Conservation (phyloP, 2,329 filamentous ascomycete species). For the Aspergillus novoparasiticus region DNA sequence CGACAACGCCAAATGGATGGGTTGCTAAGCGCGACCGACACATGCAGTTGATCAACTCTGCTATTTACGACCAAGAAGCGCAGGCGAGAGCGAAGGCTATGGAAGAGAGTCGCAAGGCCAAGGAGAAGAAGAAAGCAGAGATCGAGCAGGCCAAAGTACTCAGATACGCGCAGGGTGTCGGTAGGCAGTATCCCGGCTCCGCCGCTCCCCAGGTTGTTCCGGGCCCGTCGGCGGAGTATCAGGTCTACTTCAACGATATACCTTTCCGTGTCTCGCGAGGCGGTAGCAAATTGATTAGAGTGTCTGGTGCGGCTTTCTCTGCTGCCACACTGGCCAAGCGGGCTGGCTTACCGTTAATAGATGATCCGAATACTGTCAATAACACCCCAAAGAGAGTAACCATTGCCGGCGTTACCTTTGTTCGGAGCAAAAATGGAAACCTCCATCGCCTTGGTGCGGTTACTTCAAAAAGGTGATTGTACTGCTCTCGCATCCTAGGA, state of each 20-base stretch:
- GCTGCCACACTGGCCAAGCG: slow-evolving; percentile 15
- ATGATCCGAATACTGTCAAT: slow-evolving; percentile 61
- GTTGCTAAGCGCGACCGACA: slow-evolving; percentile 75
- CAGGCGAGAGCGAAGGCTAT: slow-evolving; percentile 71
- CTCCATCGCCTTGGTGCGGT: slow-evolving; percentile 76
- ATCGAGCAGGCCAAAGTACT: slow-evolving; percentile 50
- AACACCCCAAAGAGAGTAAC: slow-evolving; percentile 73
- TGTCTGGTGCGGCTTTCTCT: slow-evolving; percentile 62
- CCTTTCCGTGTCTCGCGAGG: slow-evolving; percentile 73
- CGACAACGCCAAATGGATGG: slow-evolving; percentile 55
- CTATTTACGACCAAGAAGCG: slow-evolving; percentile 73
- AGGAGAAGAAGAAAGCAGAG: slow-evolving; percentile 59
- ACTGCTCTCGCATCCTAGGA: slow-evolving; percentile 26
- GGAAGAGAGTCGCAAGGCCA: slow-evolving; percentile 62
- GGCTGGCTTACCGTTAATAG: slow-evolving; percentile 52
- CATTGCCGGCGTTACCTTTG: slow-evolving; percentile 78
- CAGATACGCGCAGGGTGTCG: slow-evolving; percentile 39
- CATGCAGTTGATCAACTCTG: slow-evolving; percentile 79
- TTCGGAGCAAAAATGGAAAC: slow-evolving; percentile 85
- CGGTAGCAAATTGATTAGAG: slow-evolving; percentile 79
- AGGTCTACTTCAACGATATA: slow-evolving; percentile 71
- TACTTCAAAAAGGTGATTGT: slow-evolving; percentile 71
- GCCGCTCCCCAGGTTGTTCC: slow-evolving; percentile 26
- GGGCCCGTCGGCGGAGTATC: slow-evolving; percentile 52
- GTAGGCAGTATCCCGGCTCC: slow-evolving; percentile 21